Base-by-base conservation (phyloP, 78 protist species). In the Anaeramoeba flamelloides region DNA sequence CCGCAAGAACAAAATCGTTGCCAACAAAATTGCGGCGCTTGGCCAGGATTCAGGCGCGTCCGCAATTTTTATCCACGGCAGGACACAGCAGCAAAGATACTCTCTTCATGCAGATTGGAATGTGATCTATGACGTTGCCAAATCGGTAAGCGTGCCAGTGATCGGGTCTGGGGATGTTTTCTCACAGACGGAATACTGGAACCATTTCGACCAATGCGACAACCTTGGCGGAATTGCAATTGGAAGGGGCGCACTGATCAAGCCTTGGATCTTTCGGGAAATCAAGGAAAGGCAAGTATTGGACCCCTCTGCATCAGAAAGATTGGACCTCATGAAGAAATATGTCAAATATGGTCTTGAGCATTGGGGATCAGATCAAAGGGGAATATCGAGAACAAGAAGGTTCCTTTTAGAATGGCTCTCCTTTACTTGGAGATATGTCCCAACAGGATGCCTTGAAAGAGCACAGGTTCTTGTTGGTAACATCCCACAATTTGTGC, bases 201-300 rank as follows among this genome's bases (percentile, higher is more conserved):
- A 34, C 31, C 83, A 38, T 12, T 30, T 22, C 4, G 76, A 75
- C 2, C 79, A 12, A 30, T 33, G 85, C 32, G n/a, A n/a, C n/a
- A 77, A 65, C 30, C 79, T 93, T 0, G 33, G 87, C 1, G 78
- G 92, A 1, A 32, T 86, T 31, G 92, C 90, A 95, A 33, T 92
- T 22, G 77, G 77, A 38, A 1, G 92, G 8, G 98, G 96, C 2
- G 98, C 98, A 4, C 86, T 96, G 39, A 89, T 93, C 84, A 96
- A 96, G 79, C 99, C 99, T 38, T 96, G 99, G 99, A 3, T 96
- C 22, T 96, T 96, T 88, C 86, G 89, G 2, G 99, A 96, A 80
- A 89, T 96, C 79, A 96, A 95, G 75, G 98, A 96, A 81, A 79
- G 39, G 36, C 78, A 93, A 39, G 86, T 78, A 38, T 89, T 89